phyloP scores from a whole-genome alignment of 495 filamentous ascomycete genomes.

The Hypoxylon subgilvum region DNA sequence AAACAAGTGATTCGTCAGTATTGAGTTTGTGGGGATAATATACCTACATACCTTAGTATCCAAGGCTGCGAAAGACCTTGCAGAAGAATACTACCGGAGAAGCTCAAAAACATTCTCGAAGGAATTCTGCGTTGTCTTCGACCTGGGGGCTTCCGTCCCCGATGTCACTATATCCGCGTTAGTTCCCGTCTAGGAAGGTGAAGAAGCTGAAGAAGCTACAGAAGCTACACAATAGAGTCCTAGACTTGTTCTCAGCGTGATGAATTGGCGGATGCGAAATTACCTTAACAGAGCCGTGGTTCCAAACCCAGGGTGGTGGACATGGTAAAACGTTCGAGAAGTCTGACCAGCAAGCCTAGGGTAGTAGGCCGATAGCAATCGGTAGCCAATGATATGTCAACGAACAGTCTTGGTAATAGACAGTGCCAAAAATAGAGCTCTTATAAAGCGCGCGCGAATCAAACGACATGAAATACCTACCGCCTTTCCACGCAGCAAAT shows the following conservation, averaged over 20 bases:
- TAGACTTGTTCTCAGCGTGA: neutral
- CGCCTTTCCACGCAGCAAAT: slow-evolving; percentile 5
- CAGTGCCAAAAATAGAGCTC: slow-evolving; percentile 28
- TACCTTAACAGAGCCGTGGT: slow-evolving; percentile 2
- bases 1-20: slow-evolving; percentile 19
- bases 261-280: slow-evolving; percentile 12
- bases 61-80: slow-evolving; percentile 9
- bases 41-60: too few relatives aligned
- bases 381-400: slow-evolving; percentile 30
- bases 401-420: slow-evolving; percentile 24
- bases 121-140: neutral
- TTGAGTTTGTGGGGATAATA: slow-evolving; percentile 10
- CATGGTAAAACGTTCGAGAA: slow-evolving; percentile 20
- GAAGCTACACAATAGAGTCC: too few relatives aligned
- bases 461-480: neutral
- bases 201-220: neutral
- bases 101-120: neutral
- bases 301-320: neutral
- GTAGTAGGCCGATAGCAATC: slow-evolving; percentile 1
- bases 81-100: slow-evolving; percentile 1
- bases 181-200: slow-evolving; percentile 13
- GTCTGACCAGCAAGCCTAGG: slow-evolving; percentile 30
- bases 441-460: slow-evolving; percentile 35
- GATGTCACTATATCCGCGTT: slow-evolving; percentile 16
- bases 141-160: slow-evolving; percentile 7